These are phyloP conservation scores for Ascocoryne sarcoides DNA, from an alignment of 2,329 filamentous ascomycete genomes.

Conservation along the genomic window DNA sequence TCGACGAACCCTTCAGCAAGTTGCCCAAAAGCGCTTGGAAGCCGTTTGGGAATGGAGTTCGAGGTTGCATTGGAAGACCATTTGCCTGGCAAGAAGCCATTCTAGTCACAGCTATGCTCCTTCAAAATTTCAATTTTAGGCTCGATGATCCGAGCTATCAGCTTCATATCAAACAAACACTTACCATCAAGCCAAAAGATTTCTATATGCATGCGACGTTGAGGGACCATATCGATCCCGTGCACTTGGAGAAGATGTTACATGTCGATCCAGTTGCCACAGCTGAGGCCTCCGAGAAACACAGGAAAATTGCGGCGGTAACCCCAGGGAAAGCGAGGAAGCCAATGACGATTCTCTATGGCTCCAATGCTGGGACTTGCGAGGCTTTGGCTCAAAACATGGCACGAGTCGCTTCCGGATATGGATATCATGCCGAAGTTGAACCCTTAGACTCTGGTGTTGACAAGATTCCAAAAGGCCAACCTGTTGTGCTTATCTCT, in stretches of 20 bases:
- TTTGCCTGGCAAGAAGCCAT: conserved; percentile 70
- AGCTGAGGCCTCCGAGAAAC: neutral
- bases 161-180: conserved; percentile 43
- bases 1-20: conserved; percentile 58
- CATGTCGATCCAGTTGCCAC: neutral
- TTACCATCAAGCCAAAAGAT: conserved; percentile 55
- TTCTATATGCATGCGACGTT: conserved; percentile 53
- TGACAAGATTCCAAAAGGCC: conserved; percentile 47
- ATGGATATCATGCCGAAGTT: conserved; percentile 47
- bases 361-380: conserved; percentile 69
- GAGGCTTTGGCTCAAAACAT: conserved; percentile 58
- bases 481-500: conserved; percentile 57
- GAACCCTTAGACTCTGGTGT: conserved; percentile 53
- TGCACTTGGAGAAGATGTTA: conserved; percentile 33
- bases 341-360: conserved; percentile 55
- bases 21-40: conserved; percentile 58
- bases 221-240: conserved; percentile 38
- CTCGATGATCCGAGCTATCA: conserved; percentile 51
- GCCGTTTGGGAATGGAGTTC: conserved; percentile 64
- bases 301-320: neutral
- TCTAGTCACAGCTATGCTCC: conserved; percentile 50
- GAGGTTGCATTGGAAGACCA: conserved; percentile 62
- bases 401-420: conserved; percentile 45
- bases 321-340: conserved; percentile 6
- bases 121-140: conserved; percentile 64